phyloP scores from a whole-genome alignment of 2,329 filamentous ascomycete genomes.

The Aspergillus sclerotialis region DNA sequence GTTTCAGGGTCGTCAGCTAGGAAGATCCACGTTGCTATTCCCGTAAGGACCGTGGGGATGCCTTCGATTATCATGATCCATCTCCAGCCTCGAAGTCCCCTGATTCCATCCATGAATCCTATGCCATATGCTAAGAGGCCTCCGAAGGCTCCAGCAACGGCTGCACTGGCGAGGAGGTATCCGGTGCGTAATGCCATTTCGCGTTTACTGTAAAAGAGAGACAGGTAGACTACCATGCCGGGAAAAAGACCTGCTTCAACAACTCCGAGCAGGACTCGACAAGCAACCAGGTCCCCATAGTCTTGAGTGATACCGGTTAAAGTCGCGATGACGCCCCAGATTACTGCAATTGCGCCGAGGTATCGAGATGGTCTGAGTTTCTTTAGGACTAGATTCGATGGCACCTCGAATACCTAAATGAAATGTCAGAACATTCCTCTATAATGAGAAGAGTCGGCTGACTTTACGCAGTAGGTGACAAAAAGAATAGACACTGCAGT shows the following conservation, averaged over 20 bases:
- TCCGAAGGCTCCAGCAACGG: slow-evolving; percentile 64
- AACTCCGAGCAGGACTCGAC: slow-evolving; percentile 55
- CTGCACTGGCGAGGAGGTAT: slow-evolving; percentile 60
- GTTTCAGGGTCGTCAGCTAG: slow-evolving; percentile 62
- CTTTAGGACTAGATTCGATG: slow-evolving; percentile 59
- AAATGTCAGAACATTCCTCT: slow-evolving; percentile 4
- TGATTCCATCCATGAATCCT: slow-evolving; percentile 62
- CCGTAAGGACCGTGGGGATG: slow-evolving; percentile 50
- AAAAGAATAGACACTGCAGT: slow-evolving; percentile 61
- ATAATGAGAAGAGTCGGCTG: neutral
- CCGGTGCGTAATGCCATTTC: slow-evolving; percentile 67
- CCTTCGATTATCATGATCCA: slow-evolving; percentile 61
- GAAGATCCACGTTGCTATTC: slow-evolving; percentile 49
- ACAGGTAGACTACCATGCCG: slow-evolving; percentile 61
- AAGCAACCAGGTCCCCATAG: slow-evolving; percentile 60
- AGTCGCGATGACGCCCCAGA: slow-evolving; percentile 43
- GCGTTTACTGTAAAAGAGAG: slow-evolving; percentile 67
- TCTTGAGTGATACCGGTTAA: slow-evolving; percentile 59
- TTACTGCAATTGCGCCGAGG: slow-evolving; percentile 52
- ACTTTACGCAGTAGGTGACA: slow-evolving; percentile 52
- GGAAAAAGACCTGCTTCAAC: slow-evolving; percentile 67
- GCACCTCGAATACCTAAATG: slow-evolving; percentile 51
- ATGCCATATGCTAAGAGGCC: slow-evolving; percentile 69
- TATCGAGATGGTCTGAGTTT: slow-evolving; percentile 56
- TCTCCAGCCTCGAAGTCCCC: slow-evolving; percentile 61